Base-by-base conservation (phyloP, 768 basidiomycete genomes). In the Crassisporium funariophilum region DNA sequence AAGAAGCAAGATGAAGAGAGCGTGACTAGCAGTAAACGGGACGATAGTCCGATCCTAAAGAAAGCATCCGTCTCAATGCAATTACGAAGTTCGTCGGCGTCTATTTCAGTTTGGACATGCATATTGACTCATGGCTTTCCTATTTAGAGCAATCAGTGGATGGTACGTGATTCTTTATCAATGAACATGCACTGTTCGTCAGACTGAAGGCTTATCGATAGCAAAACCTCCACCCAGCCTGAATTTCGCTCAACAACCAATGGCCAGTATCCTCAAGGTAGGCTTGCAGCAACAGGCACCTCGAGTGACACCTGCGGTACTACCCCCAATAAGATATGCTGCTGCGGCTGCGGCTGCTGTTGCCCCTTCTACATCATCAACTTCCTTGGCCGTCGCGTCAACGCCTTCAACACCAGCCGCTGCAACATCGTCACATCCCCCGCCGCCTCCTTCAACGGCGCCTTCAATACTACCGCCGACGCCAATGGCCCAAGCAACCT, bases 281-380 rank as follows among this genome's bases (percentile, higher is more conserved):
- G 80, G 83, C 16, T 65, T 90, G n/a, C 79, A 78, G 38, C 62
- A 71, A 44, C 64, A 80, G 54, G 73, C 79, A 44, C 77, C 75
- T 49, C 80, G 75, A n/a, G 49, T 64, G 16, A 77, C 76, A 55
- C 80, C 79, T 54, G 75, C 74, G 23, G 64, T 76, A 16, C 65
- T 91, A 46, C 88, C 91, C 35, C 88, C 92, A 10, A 89, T 95
- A 61, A 78, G 88, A 40, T 97, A 97, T 63, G 87, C 95, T 23
- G 82, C 91, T n/a, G 93, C 92, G 0, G 95, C 93, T 2, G 94
- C 92, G 11, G 77, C 76, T 2, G 70, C 78, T 46, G 71, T 76
- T 44, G 61, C 70, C 10, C 63, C 73, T 41, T 54, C 51, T 15
- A 41, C 46, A 20, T 45, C 52, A 27, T 33, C 51, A 10, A 47